Conservation (phyloP, 1,284 basidiomycete species). For the Cryptococcus sp. region DNA sequence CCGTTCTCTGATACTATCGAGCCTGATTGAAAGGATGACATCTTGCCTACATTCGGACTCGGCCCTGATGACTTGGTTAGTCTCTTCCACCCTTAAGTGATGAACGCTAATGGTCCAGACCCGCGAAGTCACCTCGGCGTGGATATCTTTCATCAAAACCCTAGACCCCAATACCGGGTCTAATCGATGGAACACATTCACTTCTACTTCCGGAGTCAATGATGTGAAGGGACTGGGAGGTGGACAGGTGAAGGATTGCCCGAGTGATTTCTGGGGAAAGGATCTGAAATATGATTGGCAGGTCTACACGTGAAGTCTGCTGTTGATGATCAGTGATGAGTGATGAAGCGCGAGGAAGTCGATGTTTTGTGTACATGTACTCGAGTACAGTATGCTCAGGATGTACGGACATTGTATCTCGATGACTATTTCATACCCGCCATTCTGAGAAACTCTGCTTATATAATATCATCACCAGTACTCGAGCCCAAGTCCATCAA, state of each 20-base stretch:
- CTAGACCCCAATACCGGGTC: conserved; percentile 22
- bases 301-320: conserved; percentile 18
- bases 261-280: conserved; percentile 29
- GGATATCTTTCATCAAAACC: conserved; percentile 34
- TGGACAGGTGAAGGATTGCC: conserved; percentile 18
- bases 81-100: neutral
- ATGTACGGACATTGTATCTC: too few relatives aligned
- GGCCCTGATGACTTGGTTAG: conserved; percentile 11
- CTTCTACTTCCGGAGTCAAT: neutral
- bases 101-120: conserved; percentile 6
- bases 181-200: neutral
- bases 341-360: too few relatives aligned
- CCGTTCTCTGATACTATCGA: neutral
- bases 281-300: conserved; percentile 34
- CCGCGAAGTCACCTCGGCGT: conserved; percentile 16
- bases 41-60: conserved; percentile 36
- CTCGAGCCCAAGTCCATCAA: too few relatives aligned
- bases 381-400: too few relatives aligned
- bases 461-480: too few relatives aligned
- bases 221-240: conserved; percentile 21
- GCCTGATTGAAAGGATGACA: conserved; percentile 27
- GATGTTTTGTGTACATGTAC: too few relatives aligned
- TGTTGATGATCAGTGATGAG: too few relatives aligned
- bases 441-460: too few relatives aligned
- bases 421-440: too few relatives aligned